A percentile compares a stretch with the other conserved stretches of the same genome.
phyloP scores from a whole-genome alignment of 345 rosid genomes.

The Iberis pinnata region DNA sequence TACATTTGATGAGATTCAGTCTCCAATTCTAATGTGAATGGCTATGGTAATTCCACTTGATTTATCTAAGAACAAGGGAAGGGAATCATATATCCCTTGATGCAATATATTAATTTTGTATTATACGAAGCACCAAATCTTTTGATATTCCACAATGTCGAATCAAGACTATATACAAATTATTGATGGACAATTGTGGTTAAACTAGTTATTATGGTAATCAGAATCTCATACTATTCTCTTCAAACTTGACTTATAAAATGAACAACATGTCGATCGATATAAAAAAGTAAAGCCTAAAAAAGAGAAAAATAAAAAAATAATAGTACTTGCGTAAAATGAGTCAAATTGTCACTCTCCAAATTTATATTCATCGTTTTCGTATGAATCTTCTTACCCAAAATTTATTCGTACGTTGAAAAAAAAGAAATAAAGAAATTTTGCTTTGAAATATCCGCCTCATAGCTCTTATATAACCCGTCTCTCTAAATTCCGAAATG shows the following conservation, averaged over 20 bases:
- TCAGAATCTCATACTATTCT: conserved; percentile 19
- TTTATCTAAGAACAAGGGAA: too few relatives aligned
- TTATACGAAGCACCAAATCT: too few relatives aligned
- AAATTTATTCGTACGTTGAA: neutral
- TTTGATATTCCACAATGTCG: too few relatives aligned
- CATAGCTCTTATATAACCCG: conserved; percentile 15
- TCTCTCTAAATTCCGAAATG: conserved; percentile 13
- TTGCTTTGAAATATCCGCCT: conserved; percentile 25
- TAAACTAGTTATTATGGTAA: conserved; percentile 2
- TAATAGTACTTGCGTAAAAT: conserved; percentile 4
- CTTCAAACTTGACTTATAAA: conserved; percentile 4
- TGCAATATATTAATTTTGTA: too few relatives aligned
- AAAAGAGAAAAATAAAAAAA: neutral
- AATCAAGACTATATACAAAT: too few relatives aligned
- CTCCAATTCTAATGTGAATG: too few relatives aligned
- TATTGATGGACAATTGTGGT: too few relatives aligned
- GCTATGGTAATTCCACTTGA: too few relatives aligned
- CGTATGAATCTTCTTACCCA: conserved; percentile 19
- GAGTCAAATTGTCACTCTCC: conserved; percentile 21
- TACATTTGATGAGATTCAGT: too few relatives aligned
- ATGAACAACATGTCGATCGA: too few relatives aligned
- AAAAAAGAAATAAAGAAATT: neutral
- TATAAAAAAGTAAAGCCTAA: conserved; percentile 22
- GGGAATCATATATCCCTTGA: too few relatives aligned
- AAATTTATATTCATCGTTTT: conserved; percentile 21